Conservation (phyloP, 805 yeast genomes). For the Saturnispora serradocipensis region DNA sequence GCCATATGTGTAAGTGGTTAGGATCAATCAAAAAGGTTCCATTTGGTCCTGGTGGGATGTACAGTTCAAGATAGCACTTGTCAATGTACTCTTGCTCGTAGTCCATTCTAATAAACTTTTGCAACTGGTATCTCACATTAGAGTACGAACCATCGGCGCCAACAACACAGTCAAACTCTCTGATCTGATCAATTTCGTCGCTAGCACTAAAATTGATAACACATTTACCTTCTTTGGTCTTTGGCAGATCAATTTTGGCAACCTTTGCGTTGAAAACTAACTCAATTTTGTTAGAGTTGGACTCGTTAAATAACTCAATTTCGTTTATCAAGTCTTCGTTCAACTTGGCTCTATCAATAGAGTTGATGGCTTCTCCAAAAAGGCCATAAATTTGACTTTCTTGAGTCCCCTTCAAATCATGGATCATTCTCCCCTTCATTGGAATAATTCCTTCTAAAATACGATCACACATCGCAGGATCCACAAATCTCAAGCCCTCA, state of each 20-base stretch:
- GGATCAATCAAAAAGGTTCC: constrained; percentile 48
- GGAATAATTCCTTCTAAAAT: constrained; percentile 62
- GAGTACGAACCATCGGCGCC: constrained; percentile 89
- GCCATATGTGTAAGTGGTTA: constrained; percentile 89
- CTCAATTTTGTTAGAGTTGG: constrained; percentile 25
- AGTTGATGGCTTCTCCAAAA: constrained; percentile 74
- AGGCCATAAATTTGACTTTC: constrained; percentile 70
- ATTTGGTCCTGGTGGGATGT: constrained; percentile 49
- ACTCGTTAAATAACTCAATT: constrained; percentile 35
- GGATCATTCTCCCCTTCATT: constrained; percentile 87
- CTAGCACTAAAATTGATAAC: background rate
- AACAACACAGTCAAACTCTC: constrained; percentile 47
- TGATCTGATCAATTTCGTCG: background rate
- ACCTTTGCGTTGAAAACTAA: constrained; percentile 52
- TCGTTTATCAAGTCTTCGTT: constrained; percentile 61
- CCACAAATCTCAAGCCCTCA: constrained; percentile 55
- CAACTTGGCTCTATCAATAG: constrained; percentile 68
- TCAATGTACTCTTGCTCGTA: constrained; percentile 71
- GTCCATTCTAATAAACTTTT: constrained; percentile 58
- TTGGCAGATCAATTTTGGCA: constrained; percentile 25
- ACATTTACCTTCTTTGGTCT: constrained; percentile 7
- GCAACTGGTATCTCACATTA: constrained; percentile 58
- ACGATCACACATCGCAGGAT: constrained; percentile 44
- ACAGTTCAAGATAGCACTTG: constrained; percentile 73
- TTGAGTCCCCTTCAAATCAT: constrained; percentile 52